Evolutionary conservation across 352 stramenopile genomes (phyloP), one percentile per base, ranked within the genome.

Genomic region (Globisporangium spinosum): DNA sequence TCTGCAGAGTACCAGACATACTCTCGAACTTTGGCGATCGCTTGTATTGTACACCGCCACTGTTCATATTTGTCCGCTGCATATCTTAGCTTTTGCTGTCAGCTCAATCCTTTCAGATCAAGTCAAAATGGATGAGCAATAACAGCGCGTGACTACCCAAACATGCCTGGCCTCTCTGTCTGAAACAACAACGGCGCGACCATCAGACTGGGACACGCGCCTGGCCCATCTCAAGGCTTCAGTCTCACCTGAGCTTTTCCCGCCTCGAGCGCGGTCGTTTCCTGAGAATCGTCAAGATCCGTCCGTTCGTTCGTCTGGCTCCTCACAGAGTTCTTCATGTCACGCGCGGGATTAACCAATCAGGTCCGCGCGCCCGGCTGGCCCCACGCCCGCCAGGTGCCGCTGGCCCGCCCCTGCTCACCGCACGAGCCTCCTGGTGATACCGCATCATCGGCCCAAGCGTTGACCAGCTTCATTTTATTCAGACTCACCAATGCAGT

Each of bases 161-260:
- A 58, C 25, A 49, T 9, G 12, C 13, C 3, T 57, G 4, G 1
- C 27, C 0, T 7, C n/a, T 15, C 29, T 20, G 2, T 25, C 54
- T 58, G 53, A 43, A 43, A 60, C 54, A 43, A 60, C 54, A 60
- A 60, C 15, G 1, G 17, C 54, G 29, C 27, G 27, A 20, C 12
- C 29, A 32, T 15, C 25, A 34, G 54, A 60, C 54, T 60, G 60
- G 60, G 60, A 65, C 60, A 65, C 47, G 45, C 38, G 38, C 38
- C 53, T 49, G 60, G 58, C 45, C 27, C 60, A 65, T 65, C 60
- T 65, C 43, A 65, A 35, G 60, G 60, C 45, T 65, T 47, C 60
- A 58, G 27, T 27, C 51, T 34, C 60, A 65, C 60, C 60, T 58
- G 60, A 32, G 43, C 12, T 27, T 35, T 43, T 9, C 47, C n/a